Evolutionary conservation across 176 grass and related monocot species (phyloP).

Genomic region (Carex parvula): DNA sequence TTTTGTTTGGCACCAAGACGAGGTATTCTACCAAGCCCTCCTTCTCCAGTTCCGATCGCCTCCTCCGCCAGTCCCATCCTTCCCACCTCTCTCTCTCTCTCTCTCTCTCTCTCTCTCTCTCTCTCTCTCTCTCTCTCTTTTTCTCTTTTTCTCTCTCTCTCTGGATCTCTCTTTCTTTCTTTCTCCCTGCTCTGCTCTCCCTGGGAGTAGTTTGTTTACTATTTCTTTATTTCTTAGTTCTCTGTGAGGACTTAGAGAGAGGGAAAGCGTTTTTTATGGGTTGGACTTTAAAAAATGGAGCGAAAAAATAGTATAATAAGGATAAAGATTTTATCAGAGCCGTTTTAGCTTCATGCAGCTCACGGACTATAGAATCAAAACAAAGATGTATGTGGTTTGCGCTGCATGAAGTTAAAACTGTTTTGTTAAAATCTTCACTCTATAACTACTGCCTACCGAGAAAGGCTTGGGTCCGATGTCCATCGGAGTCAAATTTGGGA

Average conservation of each 20-base stretch:
- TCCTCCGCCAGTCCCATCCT: not conserved
- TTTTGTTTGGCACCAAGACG: not conserved
- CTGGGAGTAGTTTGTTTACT: not conserved
- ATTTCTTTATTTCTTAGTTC: not conserved
- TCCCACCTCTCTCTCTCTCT: constrained; percentile 1
- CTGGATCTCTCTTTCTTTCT: not conserved
- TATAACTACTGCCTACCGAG: too few species aligned
- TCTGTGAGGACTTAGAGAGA: not conserved
- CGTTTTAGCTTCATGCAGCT: too few species aligned
- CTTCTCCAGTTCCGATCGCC: not conserved
- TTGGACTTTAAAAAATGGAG: not conserved
- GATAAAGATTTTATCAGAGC: too few species aligned
- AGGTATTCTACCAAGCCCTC: constrained; percentile 4
- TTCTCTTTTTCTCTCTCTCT: not conserved
- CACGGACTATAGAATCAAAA: too few species aligned
- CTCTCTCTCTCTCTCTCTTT: not conserved
- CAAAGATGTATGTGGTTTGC: too few species aligned
- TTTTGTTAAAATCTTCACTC: too few species aligned
- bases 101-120: too few species aligned
- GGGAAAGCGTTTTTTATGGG: not conserved
- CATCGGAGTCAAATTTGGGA: too few species aligned
- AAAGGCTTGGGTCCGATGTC: too few species aligned
- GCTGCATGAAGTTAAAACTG: too few species aligned
- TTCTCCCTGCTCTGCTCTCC: not conserved
- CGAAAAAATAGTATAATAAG: not conserved